phyloP scores from a whole-genome alignment of 2,329 filamentous ascomycete genomes.

The Sclerotinia glacialis region DNA sequence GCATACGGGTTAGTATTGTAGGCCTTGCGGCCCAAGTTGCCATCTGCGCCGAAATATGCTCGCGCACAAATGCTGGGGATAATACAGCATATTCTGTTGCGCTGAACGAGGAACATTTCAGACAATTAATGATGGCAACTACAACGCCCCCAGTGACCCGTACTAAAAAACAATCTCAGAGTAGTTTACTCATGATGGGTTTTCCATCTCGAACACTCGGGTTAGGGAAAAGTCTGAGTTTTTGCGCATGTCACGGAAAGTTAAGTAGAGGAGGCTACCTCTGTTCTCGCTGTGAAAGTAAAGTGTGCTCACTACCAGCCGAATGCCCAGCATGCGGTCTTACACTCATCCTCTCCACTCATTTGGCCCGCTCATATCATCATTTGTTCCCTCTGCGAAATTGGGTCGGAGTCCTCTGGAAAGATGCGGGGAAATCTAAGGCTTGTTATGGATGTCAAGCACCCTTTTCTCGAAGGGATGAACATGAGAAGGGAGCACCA shows the following conservation, averaged over 20 bases:
- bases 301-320: slow-evolving; percentile 85
- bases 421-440: slow-evolving; percentile 52
- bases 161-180: slow-evolving; percentile 55
- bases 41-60: slow-evolving; percentile 85
- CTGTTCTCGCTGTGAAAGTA: slow-evolving; percentile 83
- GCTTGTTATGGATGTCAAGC: slow-evolving; percentile 78
- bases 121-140: slow-evolving; percentile 80
- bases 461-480: slow-evolving; percentile 26
- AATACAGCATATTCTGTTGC: slow-evolving; percentile 76
- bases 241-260: slow-evolving; percentile 88
- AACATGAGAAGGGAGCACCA: slow-evolving; percentile 36
- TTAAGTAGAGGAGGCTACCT: slow-evolving; percentile 81
- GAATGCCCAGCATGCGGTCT: slow-evolving; percentile 90
- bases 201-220: slow-evolving; percentile 86
- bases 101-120: slow-evolving; percentile 81
- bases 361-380: slow-evolving; percentile 88
- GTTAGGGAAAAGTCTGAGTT: slow-evolving; percentile 59
- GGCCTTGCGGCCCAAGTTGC: slow-evolving; percentile 88
- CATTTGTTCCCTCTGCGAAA: slow-evolving; percentile 87
- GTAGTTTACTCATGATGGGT: slow-evolving; percentile 90
- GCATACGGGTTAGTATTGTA: slow-evolving; percentile 83
- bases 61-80: slow-evolving; percentile 81
- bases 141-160: slow-evolving; percentile 87
- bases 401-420: slow-evolving; percentile 88
- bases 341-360: slow-evolving; percentile 90